Percentiles rank a stretch among this genome's conserved stretches.
Evolutionary conservation across 148 eudicot genomes (phyloP).

Genomic region (Nepenthes mirabilis): DNA sequence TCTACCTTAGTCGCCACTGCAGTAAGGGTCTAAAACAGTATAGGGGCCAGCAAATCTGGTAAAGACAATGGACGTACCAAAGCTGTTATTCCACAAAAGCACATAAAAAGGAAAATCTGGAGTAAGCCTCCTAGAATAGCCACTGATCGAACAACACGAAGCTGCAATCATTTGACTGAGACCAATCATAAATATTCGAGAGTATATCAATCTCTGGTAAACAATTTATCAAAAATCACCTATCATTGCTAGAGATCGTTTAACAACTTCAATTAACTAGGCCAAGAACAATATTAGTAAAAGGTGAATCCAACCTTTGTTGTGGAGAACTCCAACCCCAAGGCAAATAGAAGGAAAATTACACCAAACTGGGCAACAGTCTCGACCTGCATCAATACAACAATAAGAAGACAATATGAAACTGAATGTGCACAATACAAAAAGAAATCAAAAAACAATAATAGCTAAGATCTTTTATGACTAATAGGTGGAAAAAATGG

Average conservation of each 20-base stretch:
- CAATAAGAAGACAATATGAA: too few species aligned
- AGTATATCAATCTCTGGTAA: background rate
- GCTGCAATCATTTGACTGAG: conserved; percentile 33
- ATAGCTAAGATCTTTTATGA: too few species aligned
- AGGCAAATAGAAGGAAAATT: conserved; percentile 89
- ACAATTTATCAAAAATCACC: too few species aligned
- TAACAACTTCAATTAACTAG: background rate
- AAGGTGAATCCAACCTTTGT: conserved; percentile 42
- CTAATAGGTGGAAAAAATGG: too few species aligned
- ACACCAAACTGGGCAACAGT: conserved; percentile 99
- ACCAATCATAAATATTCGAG: background rate
- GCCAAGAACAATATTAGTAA: background rate
- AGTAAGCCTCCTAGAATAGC: conserved; percentile 87
- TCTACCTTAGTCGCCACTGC: too few species aligned
- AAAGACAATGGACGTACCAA: conserved; percentile 39
- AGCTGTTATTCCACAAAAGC: conserved; percentile 82
- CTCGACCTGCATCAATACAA: conserved; percentile 52
- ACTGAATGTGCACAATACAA: too few species aligned
- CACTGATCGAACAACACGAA: conserved; percentile 93
- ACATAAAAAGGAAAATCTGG: conserved; percentile 87
- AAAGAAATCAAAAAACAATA: too few species aligned
- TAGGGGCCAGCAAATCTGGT: conserved; percentile 1
- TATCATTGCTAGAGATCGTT: too few species aligned
- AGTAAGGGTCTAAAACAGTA: background rate
- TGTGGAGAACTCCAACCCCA: conserved; percentile 91